Conservation (phyloP, 2,329 filamentous ascomycete species). For the Zasmidium citrigriseum region DNA sequence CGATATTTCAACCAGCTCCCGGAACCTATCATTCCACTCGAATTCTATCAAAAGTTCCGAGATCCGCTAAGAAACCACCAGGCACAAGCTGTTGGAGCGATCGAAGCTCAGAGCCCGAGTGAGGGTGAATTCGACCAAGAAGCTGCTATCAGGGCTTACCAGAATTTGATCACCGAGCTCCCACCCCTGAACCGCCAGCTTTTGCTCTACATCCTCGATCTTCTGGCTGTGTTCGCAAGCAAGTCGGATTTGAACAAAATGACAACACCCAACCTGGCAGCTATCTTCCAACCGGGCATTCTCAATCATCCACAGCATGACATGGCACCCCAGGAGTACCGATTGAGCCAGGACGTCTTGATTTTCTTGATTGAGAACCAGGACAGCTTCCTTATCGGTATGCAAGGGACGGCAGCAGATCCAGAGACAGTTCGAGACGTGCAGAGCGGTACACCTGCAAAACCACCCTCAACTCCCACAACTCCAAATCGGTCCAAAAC, state of each 20-base stretch:
- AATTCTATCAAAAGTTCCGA: conserved; percentile 89
- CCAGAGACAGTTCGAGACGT: conserved; percentile 69
- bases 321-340: conserved; percentile 93
- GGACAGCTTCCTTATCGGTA: conserved; percentile 96
- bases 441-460: conserved; percentile 66
- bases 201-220: conserved; percentile 90
- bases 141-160: conserved; percentile 78
- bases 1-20: conserved; percentile 95
- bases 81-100: conserved; percentile 68
- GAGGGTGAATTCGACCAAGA: conserved; percentile 73
- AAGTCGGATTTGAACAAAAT: conserved; percentile 97
- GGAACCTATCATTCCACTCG: conserved; percentile 92
- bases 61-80: conserved; percentile 74
- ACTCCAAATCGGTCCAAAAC: conserved; percentile 52
- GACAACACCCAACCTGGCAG: conserved; percentile 90
- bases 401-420: conserved; percentile 98
- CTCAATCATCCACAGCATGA: conserved; percentile 91
- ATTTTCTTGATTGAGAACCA: conserved; percentile 99
- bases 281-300: conserved; percentile 96
- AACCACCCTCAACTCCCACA: conserved; percentile 46
- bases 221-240: conserved; percentile 93
- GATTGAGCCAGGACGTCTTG: conserved; percentile 91
- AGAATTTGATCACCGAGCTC: conserved; percentile 86
- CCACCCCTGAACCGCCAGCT: conserved; percentile 92
- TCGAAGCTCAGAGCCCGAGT: conserved; percentile 64